Evolutionary conservation across 2,329 filamentous ascomycete species (phyloP).

Genomic region (Hypoxylon sp.): DNA sequence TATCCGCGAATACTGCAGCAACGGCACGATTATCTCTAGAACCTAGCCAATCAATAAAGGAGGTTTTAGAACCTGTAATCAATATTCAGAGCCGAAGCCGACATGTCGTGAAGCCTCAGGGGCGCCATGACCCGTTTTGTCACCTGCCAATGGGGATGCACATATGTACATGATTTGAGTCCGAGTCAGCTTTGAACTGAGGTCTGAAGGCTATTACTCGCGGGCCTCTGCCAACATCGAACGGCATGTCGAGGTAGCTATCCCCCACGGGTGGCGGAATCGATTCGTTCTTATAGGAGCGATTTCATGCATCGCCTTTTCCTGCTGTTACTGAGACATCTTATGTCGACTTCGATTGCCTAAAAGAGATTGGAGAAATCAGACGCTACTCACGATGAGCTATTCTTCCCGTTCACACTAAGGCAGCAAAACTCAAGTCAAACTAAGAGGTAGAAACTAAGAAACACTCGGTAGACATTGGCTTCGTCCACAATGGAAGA

Average conservation of each 20-base stretch:
- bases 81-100: conserved; percentile 5
- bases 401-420: neutral
- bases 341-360: neutral
- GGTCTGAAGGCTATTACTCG: neutral
- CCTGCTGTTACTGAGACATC: neutral
- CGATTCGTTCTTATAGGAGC: neutral
- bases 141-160: neutral
- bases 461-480: neutral
- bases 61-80: neutral
- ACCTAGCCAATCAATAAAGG: conserved; percentile 7
- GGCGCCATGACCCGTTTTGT: neutral
- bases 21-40: neutral
- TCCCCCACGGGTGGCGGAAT: neutral
- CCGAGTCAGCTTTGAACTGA: neutral
- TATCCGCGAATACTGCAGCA: neutral
- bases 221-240: neutral
- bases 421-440: neutral
- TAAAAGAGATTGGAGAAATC: neutral
- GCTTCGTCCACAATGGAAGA: neutral
- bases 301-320: neutral
- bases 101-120: conserved; percentile 4
- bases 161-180: neutral
- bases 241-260: neutral
- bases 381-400: neutral
- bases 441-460: too few species aligned